Percentiles rank a stretch among this genome's conserved stretches.
These are phyloP conservation scores for Lepraria neglecta DNA, from an alignment of 495 filamentous ascomycete species.

Conservation along the genomic window DNA sequence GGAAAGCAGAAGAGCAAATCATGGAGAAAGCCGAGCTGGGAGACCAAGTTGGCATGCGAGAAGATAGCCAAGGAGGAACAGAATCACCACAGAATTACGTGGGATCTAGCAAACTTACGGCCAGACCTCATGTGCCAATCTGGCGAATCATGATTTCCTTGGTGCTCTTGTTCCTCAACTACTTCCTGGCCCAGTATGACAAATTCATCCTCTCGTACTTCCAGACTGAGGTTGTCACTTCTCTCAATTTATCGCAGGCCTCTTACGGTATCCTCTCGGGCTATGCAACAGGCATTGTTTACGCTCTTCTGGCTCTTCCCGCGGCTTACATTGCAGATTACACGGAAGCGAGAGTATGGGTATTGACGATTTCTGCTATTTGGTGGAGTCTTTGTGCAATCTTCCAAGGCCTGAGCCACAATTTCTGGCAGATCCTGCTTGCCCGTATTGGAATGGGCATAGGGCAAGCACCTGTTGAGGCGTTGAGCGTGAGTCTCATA, in stretches of 20 bases:
- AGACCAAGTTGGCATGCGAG: not conserved
- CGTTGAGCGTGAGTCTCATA: constrained; percentile 33
- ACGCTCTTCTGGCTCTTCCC: constrained; percentile 31
- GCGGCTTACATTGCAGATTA: constrained; percentile 32
- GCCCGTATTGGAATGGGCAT: constrained; percentile 34
- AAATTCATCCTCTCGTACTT: constrained; percentile 38
- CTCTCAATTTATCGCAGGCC: constrained; percentile 23
- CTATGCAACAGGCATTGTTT: constrained; percentile 35
- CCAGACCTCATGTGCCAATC: constrained; percentile 15
- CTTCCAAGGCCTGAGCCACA: constrained; percentile 31
- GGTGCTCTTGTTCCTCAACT: constrained; percentile 32
- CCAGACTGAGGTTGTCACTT: constrained; percentile 24
- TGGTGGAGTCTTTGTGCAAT: constrained; percentile 35
- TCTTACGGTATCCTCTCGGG: constrained; percentile 31
- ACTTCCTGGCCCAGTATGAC: constrained; percentile 37
- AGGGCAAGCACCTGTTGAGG: constrained; percentile 31
- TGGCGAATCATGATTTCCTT: constrained; percentile 25
- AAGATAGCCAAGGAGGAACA: not conserved
- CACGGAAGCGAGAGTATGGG: constrained; percentile 29
- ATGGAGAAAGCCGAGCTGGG: not conserved
- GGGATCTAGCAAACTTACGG: constrained; percentile 7
- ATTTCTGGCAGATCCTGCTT: constrained; percentile 32
- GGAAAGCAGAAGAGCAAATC: too few relatives aligned
- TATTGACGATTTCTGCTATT: constrained; percentile 26
- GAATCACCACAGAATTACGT: not conserved